Evolutionary conservation across 352 stramenopile species (phyloP), one percentile per base, ranked within the genome.

Genomic region (Phytophthora pinifolia): DNA sequence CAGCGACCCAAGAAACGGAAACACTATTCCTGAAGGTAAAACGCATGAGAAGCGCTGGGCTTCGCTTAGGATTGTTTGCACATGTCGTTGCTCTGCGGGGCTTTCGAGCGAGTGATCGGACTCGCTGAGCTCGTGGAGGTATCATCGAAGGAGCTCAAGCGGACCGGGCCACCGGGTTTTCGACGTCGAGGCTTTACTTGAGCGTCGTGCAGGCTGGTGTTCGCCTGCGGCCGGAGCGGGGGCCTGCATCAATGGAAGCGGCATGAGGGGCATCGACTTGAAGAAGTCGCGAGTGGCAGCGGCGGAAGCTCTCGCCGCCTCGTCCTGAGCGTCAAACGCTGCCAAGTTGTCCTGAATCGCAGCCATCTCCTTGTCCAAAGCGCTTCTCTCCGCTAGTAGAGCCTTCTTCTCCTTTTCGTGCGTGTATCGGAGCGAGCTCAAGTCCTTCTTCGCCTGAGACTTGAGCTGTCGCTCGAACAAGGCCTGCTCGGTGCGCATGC

Each of bases 391-490:
- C 5, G 57, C 37, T 22, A 69, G 36, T 4, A 81, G 50, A 1
- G 45, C 48, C 9, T 57, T 58, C 50, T 85, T 83, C 51, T 83
- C 80, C 32, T 72, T 74, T 36, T 79, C 70, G 36, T 83, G 81
- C 9, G 63, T 64, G 31, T 73, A 44, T 44, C 72, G 74, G 8
- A 88, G 72, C 27, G 70, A 64, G 13, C 57, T 61, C 9, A 59
- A 58, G 43, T 86, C 76, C 9, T 63, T 74, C 62, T 82, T 89
- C 14, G 67, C 61, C 45, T 89, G 79, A 25, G 71, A 57, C 41
- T 79, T 80, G 25, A 88, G 54, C 56, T 88, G 72, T 4, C 67
- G 62, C 15, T 71, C 65, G 14, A 82, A 78, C 36, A 74, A 77
- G 8, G 70, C 71, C 22, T 85, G 76, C 30, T 79, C 65, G 2